Conservation (phyloP, 257 asterid species). For the Ilex asprella region DNA sequence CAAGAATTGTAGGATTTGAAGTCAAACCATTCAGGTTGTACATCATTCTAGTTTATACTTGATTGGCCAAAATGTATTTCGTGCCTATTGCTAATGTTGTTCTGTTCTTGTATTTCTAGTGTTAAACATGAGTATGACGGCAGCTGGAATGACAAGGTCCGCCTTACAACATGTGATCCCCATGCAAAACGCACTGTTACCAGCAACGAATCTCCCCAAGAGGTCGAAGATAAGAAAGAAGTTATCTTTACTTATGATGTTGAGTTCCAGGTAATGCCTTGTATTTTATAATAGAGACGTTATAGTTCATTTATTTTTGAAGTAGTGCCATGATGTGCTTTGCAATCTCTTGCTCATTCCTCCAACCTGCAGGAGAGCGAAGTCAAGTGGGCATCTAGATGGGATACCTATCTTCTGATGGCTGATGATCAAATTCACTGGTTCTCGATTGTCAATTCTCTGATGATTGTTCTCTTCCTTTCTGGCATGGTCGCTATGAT, state of each 20-base stretch:
- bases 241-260: constrained; percentile 84
- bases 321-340: constrained; percentile 10
- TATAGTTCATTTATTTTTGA: not conserved
- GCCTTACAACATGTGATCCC: constrained; percentile 73
- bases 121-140: constrained; percentile 86
- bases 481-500: constrained; percentile 97
- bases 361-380: constrained; percentile 56
- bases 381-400: constrained; percentile 92
- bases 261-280: constrained; percentile 56
- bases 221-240: constrained; percentile 72
- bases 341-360: constrained; percentile 1
- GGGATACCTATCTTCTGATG: constrained; percentile 88
- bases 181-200: constrained; percentile 70
- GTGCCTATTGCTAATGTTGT: constrained; percentile 12
- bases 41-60: constrained; percentile 4
- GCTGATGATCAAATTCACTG: constrained; percentile 93
- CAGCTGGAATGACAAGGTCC: constrained; percentile 47
- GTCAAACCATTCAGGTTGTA: constrained; percentile 70
- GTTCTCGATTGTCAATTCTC: constrained; percentile 85
- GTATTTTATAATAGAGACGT: not conserved
- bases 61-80: not conserved
- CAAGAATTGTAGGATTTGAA: constrained; percentile 88
- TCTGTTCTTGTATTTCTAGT: constrained; percentile 26
- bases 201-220: constrained; percentile 69
- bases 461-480: constrained; percentile 84